Percentiles rank a stretch among this genome's conserved stretches.
Evolutionary conservation across 257 asterid genomes (phyloP).

Genomic region (Striga asiatica): DNA sequence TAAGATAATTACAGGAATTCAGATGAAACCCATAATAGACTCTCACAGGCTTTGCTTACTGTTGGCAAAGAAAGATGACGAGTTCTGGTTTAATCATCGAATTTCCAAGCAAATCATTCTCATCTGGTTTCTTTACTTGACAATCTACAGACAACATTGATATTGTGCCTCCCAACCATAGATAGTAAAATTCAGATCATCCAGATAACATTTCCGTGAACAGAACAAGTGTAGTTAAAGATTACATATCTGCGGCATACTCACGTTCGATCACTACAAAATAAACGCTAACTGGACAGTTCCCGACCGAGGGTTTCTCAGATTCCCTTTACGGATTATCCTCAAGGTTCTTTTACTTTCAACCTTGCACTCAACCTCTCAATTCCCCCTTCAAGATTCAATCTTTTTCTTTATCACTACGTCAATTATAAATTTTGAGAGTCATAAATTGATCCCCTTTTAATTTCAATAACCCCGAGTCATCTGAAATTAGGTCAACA

Average conservation of each 20-base stretch:
- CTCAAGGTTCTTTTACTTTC: not conserved
- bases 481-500: not conserved
- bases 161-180: not conserved
- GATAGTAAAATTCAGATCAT: not conserved
- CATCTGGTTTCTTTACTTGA: not conserved
- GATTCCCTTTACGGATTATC: not conserved
- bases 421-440: not conserved
- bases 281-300: not conserved
- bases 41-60: no score
- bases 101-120: not conserved
- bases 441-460: not conserved
- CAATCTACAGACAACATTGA: not conserved
- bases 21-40: not conserved
- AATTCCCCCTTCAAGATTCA: not conserved
- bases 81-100: not conserved
- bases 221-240: not conserved
- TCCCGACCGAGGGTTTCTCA: not conserved
- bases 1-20: not conserved
- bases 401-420: not conserved
- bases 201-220: not conserved
- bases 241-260: not conserved
- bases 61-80: not conserved
- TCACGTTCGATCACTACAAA: not conserved
- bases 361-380: not conserved
- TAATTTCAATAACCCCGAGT: not conserved